These are phyloP conservation scores for Penicillium sp. DNA, from an alignment of 2,329 filamentous ascomycete genomes.

Conservation along the genomic window DNA sequence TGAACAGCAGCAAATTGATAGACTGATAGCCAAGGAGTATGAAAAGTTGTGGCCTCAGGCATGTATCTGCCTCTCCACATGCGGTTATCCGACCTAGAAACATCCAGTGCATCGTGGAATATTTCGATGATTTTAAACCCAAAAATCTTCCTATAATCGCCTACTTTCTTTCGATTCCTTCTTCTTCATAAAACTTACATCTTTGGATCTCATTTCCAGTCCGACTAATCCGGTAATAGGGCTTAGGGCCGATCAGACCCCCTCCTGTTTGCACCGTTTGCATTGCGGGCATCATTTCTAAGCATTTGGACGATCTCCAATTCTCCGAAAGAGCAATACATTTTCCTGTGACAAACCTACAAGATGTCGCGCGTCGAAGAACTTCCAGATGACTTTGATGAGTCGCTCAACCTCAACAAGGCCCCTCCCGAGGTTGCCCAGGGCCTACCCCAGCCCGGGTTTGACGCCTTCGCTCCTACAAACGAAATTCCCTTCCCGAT, in stretches of 20 bases:
- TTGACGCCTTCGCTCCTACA: conserved; percentile 23
- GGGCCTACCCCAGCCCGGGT: conserved; percentile 21
- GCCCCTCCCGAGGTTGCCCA: conserved; percentile 21
- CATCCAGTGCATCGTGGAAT: neutral
- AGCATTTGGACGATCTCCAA: conserved; percentile 3
- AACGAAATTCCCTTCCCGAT: conserved; percentile 43
- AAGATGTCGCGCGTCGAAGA: conserved; percentile 55
- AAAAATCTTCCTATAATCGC: neutral
- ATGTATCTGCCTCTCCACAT: neutral
- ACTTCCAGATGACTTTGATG: conserved; percentile 53
- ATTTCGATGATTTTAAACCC: neutral
- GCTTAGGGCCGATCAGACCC: conserved; percentile 16
- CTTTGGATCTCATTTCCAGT: neutral
- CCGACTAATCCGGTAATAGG: conserved; percentile 13
- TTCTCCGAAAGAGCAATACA: neutral
- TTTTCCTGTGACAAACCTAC: conserved; percentile 3
- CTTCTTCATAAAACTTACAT: neutral
- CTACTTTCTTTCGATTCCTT: neutral
- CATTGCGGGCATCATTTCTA: conserved; percentile 14
- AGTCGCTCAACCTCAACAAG: conserved; percentile 46
- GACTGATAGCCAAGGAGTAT: neutral
- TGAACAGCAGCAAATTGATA: neutral
- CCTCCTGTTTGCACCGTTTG: conserved; percentile 36
- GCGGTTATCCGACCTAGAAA: neutral
- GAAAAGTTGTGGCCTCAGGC: neutral